Base-by-base conservation (phyloP, 345 rosid species). In the Noccaea bulbosa region DNA sequence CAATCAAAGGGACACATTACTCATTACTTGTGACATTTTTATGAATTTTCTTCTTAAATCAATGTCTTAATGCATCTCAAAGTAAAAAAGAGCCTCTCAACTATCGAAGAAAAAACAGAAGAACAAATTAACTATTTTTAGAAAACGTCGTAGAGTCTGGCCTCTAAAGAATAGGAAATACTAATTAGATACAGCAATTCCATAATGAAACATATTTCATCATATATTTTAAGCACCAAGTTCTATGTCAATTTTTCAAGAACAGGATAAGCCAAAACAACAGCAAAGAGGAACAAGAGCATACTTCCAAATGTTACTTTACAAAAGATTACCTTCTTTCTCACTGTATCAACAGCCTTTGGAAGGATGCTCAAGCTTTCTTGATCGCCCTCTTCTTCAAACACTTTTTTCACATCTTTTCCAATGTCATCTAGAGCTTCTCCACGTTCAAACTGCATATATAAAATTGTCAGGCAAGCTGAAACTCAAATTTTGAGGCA, bases 401-500 rank as follows among this genome's bases (percentile, higher is more conserved):
- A 88, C 37, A 65, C 49, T 66, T 70, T 80, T 76, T 61, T 91
- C 41, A 88, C 99, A 53, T 80, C 93, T 72, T 77, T 85, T 20
- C 88, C 79, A 77, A 94, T 91, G 73, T 81, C 81, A 58, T 91
- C 99, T 73, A 94, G 79, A 59, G 97, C 97, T 75, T 87, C 97
- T 35, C 99, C 99, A 60, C 99, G 93, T 79, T 94, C 92, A 85
- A 94, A 94, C 99, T 94, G 77, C 16, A 71, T 33, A 27, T 37
- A 51, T 12, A 71, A 55, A 50, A 44, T 24, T 51, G 53, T 77
- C n/a, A 77, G 64, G 38, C 27, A 1, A 16, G 12, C 45, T 30
- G 34, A 65, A 38, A 65, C 11, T 8, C 51, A 44, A 56, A 16
- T 17, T 65, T 48, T 34, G 7, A 53, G 62, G 75, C n/a, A 6